Base-by-base conservation (phyloP, 2,329 filamentous ascomycete genomes). In the Alternaria gaisen region DNA sequence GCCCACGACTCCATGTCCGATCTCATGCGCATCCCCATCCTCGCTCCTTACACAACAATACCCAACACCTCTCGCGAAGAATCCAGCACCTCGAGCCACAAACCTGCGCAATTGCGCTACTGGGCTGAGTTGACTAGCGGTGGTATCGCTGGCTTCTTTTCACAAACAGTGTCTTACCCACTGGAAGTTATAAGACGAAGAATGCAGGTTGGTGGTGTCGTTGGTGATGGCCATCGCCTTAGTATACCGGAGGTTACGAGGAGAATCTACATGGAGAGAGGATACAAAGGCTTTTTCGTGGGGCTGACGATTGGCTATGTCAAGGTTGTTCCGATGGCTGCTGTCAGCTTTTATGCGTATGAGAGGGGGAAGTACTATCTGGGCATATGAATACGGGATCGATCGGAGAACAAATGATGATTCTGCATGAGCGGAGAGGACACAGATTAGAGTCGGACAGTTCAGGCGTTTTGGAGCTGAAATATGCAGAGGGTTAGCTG, bases 171-270 rank as follows among this genome's bases (percentile, higher is more conserved):
- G 0, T 96, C 94, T 16, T 99, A 99, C 77, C 95, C 95, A 5
- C 84, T 99, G 3, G 95, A 99, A 79, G 92, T 99, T 16, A 91
- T 98, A 60, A 85, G 95, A 61, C 86, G 95, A 65, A 86, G 95
- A 48, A 98, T 99, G 94, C 95, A 99, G 77, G 95, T 99, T 14
- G 92, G 93, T 48, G 95, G 94, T 11, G 94, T 94, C 0, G 93
- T 98, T 0, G 95, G 95, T 1, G 94, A 98, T 76, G 94, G 94
- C 0, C 92, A 88, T 70, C 84, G 91, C 46, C 80, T 97, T 46
- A 84, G 88, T 52, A 92, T 99, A 65, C 81, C 83, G 16, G 94
- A 98, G 80, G 97, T 94, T 1, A 89, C 89, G 3, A 82, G 80
- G 66, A 85, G 88, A 75, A 95, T 99, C 65, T 88, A 88, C 68